Percentiles rank a stretch among this genome's conserved stretches.
Evolutionary conservation across 2,329 filamentous ascomycete genomes (phyloP).

Genomic region (Fusarium tuaranense): DNA sequence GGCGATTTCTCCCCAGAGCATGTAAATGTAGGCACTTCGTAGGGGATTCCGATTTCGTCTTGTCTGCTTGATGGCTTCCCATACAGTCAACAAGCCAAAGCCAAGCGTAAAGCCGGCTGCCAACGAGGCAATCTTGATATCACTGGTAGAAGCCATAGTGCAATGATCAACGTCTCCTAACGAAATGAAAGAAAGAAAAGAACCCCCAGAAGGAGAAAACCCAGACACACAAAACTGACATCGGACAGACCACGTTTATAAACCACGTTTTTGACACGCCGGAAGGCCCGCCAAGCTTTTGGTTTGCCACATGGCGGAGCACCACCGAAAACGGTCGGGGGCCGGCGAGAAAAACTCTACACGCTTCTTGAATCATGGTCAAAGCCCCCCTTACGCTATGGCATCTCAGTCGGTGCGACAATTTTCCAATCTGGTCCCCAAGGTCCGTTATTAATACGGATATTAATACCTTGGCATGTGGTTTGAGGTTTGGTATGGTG

Average conservation of each 20-base stretch:
- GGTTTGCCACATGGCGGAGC: neutral
- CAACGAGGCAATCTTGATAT: slow-evolving; percentile 47
- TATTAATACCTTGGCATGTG: neutral
- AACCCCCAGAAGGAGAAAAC: neutral
- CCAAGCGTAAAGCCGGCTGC: slow-evolving; percentile 52
- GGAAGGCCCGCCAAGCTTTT: neutral
- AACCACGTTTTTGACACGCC: neutral
- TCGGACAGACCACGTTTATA: neutral
- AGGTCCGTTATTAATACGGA: neutral
- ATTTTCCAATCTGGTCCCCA: neutral
- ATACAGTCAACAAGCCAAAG: slow-evolving; percentile 55
- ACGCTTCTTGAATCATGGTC: neutral
- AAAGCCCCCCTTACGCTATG: neutral
- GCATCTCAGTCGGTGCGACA: neutral
- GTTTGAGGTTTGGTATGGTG: neutral
- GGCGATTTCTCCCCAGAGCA: slow-evolving; percentile 60
- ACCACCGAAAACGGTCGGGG: neutral
- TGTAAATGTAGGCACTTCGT: slow-evolving; percentile 55
- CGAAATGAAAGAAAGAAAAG: neutral
- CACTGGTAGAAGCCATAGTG: slow-evolving; percentile 33
- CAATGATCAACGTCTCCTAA: neutral
- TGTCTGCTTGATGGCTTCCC: slow-evolving; percentile 57
- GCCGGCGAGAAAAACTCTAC: neutral
- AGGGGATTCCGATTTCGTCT: slow-evolving; percentile 49
- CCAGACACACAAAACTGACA: neutral